A percentile compares a stretch with the other conserved stretches of the same genome.
Evolutionary conservation across 345 rosid species (phyloP).

Genomic region (Salix suchowensis): DNA sequence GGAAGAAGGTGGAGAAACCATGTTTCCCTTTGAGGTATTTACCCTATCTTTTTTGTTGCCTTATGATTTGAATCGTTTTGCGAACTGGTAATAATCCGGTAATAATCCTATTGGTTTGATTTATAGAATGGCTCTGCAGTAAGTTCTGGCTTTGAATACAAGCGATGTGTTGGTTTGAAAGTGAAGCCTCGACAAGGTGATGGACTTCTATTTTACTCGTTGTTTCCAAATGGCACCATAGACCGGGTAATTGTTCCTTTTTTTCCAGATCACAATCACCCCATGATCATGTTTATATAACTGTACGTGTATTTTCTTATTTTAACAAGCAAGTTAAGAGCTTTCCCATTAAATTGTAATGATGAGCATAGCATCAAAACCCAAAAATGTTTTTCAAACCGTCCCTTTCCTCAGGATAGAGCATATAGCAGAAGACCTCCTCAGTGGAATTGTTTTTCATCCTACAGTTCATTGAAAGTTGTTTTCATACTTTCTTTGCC

Average conservation of each 20-base stretch:
- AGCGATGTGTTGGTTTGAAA: constrained; percentile 62
- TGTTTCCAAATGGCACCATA: constrained; percentile 63
- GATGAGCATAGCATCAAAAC: not conserved
- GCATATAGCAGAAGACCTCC: not conserved
- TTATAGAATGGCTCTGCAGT: constrained; percentile 43
- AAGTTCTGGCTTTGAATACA: constrained; percentile 47
- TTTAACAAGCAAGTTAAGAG: not conserved
- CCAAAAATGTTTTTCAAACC: not conserved
- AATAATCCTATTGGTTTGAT: not conserved
- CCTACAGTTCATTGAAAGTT: not conserved
- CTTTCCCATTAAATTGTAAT: not conserved
- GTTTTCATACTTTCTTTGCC: not conserved
- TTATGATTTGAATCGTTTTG: not conserved
- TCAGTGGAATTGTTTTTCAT: not conserved
- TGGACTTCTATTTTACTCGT: constrained; percentile 64
- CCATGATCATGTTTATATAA: not conserved
- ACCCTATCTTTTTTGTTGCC: not conserved
- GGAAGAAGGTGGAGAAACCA: constrained; percentile 80
- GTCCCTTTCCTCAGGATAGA: not conserved
- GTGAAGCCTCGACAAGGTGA: constrained; percentile 72
- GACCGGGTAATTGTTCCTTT: constrained; percentile 41
- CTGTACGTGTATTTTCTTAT: not conserved
- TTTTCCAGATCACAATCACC: not conserved
- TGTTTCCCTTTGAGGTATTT: constrained; percentile 75
- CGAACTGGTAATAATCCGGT: not conserved